Evolutionary conservation across 805 yeast genomes (phyloP), one percentile per base, ranked within the genome.

Genomic region (Wickerhamiella spandovensis): DNA sequence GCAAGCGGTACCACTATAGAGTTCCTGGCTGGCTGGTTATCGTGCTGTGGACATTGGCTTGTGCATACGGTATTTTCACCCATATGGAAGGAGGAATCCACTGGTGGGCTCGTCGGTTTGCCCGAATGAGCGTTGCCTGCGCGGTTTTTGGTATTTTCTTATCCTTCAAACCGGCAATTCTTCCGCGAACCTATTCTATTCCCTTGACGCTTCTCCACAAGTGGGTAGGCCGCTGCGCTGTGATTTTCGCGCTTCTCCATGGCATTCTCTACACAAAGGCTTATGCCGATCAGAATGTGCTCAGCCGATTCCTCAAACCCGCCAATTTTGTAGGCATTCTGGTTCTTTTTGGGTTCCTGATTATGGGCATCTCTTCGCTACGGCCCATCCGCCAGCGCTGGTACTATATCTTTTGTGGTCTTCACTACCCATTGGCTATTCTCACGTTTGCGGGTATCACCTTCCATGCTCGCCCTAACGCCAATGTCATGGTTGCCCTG

Each of bases 201-300:
- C 64, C 81, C 8, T 64, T 88, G 35, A 62, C 88, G 10, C 89
- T 94, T 0, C 69, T 87, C 20, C 97, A 90, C 67, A 89, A 89
- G 63, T 90, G 97, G 97, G 68, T 89, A 1, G 83, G 95, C 1
- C 71, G 97, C 50, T 66, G 83, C 2, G 76, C 86, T n/a, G 81
- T 87, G 0, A 28, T 83, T 7, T 81, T 84, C 61, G 76, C 86
- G 1, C 51, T 75, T 0, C 45, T 77, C 9, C 97, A 90, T 61
- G 78, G 88, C 0, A 48, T 72, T 0, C 54, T 84, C 1, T 90
- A 86, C 61, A 25, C 51, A 8, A 21, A 37, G 10, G 43, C 54
- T 3, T 56, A 57, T 48, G 18, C 43, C 23, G 32, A 20, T 12
- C 13, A 22, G 25, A 47, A 38, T 15, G 13, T 12, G 5, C 32